Base-by-base conservation (phyloP, 2,329 filamentous ascomycete species). In the Trichophaea hybrida region DNA sequence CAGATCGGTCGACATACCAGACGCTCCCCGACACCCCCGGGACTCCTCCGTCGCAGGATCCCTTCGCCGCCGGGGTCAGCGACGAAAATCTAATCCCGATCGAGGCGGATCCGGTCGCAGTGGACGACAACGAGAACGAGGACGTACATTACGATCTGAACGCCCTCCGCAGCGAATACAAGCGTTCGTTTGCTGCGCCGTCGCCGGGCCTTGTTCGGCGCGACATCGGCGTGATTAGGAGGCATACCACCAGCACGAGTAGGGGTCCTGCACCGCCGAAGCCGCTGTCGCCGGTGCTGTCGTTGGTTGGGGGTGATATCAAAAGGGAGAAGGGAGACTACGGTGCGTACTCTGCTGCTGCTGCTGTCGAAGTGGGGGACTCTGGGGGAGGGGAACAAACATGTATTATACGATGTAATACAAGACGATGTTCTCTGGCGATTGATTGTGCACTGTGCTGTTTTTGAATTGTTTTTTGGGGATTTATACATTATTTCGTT, bases 1-100 rank as follows among this genome's bases (percentile, higher is more conserved):
- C 59, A 43, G 61, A 65, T 57, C 59, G 59, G 48, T 57, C 58
- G 48, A 56, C 53, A 8, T 57, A 61, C 55, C 63, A 64, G 48
- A 54, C 54, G 54, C 59, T 64, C 52, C 55, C 61, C 44, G 59
- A 63, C 57, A 55, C 55, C 33, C 40, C 62, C 48, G 56, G 54
- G 17, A 38, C 55, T 38, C 43, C 60, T 35, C 44, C 62, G 15
- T 55, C 54, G 15, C 54, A 51, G 12, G 6, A 34, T 15, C 24
- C 51, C 13, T 54, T 54, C 24, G 53, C 34, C 31, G 38, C 24
- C 49, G 33, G 13, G 17, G 34, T 32, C 15, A 46, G 17, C 33
- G 44, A 37, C 1, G 50, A 46, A 33, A 43, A 55, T 32, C 35
- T 54, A 10, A 32, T 44, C 5, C 33, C 15, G 8, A 15, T 55